phyloP scores from a whole-genome alignment of 179 eudicot species.

The Gypsophila paniculata region DNA sequence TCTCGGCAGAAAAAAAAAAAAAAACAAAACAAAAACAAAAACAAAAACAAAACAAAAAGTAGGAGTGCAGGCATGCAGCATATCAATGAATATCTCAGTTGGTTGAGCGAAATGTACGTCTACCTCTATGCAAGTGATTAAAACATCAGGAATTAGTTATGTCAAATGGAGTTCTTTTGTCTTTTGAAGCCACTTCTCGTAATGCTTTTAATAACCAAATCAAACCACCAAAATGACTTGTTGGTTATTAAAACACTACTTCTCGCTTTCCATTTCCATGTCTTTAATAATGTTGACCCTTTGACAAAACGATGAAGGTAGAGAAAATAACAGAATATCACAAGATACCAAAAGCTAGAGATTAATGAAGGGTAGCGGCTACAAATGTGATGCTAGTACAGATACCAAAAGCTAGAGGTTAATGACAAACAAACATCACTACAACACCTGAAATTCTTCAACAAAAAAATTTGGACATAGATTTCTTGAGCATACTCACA shows the following conservation, averaged over 20 bases:
- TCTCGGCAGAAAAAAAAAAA: not conserved
- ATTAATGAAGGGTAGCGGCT: slow-evolving; percentile 1
- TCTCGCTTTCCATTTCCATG: no score
- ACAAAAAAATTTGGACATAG: slow-evolving; percentile 4
- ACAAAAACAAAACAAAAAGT: no score
- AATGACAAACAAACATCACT: slow-evolving; percentile 3
- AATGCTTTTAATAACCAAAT: no score
- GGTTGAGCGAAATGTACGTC: not conserved
- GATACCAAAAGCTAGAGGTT: slow-evolving; percentile 4
- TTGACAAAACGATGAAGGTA: not conserved
- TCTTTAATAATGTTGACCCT: no score
- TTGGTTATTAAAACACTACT: no score
- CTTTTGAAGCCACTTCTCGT: no score
- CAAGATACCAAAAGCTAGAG: not conserved
- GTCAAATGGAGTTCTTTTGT: no score
- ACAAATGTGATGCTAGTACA: not conserved
- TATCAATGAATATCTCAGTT: not conserved
- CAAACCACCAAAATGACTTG: no score
- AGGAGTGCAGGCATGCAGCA: not conserved
- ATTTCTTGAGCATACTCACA: slow-evolving; percentile 13
- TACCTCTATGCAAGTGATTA: not conserved
- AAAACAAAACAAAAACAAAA: no score
- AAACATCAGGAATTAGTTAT: no score
- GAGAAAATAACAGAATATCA: not conserved
- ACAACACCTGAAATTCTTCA: not conserved